A percentile compares a stretch with the other conserved stretches of the same genome.
phyloP scores from a whole-genome alignment of 495 filamentous ascomycete species.

The Neurospora sp. region DNA sequence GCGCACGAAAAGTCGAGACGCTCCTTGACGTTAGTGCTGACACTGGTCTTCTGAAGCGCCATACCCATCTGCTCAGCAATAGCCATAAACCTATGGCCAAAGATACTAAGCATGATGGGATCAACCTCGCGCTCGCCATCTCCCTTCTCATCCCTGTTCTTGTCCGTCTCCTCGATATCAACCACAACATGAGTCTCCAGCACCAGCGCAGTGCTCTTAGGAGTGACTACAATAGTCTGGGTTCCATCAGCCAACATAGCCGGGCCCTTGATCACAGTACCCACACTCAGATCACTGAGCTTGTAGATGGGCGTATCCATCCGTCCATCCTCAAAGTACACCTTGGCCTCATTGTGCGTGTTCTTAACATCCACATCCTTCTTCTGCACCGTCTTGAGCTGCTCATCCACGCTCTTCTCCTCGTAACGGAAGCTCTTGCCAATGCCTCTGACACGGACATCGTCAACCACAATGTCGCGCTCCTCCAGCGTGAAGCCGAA shows the following conservation, averaged over 20 bases:
- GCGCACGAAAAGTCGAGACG: slow-evolving; percentile 94
- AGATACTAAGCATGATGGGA: slow-evolving; percentile 90
- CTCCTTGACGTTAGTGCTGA: slow-evolving; percentile 97
- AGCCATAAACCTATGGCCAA: slow-evolving; percentile 96
- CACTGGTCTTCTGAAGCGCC: slow-evolving; percentile 91
- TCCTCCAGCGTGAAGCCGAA: slow-evolving; percentile 90
- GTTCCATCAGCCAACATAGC: slow-evolving; percentile 91
- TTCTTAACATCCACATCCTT: slow-evolving; percentile 40
- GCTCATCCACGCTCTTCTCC: slow-evolving; percentile 70
- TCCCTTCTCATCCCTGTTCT: slow-evolving; percentile 39
- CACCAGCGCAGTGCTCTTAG: slow-evolving; percentile 62
- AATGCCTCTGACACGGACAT: slow-evolving; percentile 81
- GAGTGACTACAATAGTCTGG: slow-evolving; percentile 89
- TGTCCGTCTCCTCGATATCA: slow-evolving; percentile 52
- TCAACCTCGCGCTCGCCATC: slow-evolving; percentile 49
- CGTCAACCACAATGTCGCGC: slow-evolving; percentile 85
- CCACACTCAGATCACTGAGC: slow-evolving; percentile 63
- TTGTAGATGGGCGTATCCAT: slow-evolving; percentile 78
- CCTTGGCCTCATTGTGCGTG: slow-evolving; percentile 42
- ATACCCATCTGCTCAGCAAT: slow-evolving; percentile 98
- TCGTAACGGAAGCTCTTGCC: slow-evolving; percentile 72
- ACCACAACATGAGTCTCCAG: slow-evolving; percentile 64
- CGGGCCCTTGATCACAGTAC: slow-evolving; percentile 71
- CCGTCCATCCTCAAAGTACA: slow-evolving; percentile 67
- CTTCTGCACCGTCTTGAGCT: slow-evolving; percentile 55